phyloP scores from a whole-genome alignment of 2,329 filamentous ascomycete genomes.

The Seiridium cupressi region DNA sequence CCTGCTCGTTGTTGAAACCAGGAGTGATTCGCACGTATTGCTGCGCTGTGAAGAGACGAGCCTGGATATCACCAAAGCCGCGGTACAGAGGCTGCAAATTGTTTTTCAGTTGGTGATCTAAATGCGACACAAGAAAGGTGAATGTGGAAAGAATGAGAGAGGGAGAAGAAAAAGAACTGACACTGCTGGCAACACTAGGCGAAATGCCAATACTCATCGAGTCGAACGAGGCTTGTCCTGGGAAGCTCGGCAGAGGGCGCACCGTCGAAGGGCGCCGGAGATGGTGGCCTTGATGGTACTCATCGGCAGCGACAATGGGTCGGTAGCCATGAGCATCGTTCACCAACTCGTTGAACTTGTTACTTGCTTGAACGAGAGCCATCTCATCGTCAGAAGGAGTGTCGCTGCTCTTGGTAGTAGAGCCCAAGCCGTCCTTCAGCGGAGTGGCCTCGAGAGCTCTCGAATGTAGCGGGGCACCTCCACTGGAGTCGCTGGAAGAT shows the following conservation, averaged over 20 bases:
- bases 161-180: background rate
- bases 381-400: conserved; percentile 17
- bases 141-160: background rate
- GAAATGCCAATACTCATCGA: background rate
- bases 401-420: background rate
- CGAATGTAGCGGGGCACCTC: conserved; percentile 15
- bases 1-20: conserved; percentile 13
- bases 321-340: background rate
- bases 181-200: background rate
- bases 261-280: background rate
- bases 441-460: conserved; percentile 9
- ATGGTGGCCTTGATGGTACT: background rate
- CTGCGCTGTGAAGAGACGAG: conserved; percentile 15
- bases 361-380: conserved; percentile 18
- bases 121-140: background rate
- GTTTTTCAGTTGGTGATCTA: background rate
- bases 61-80: conserved; percentile 11
- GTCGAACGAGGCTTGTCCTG: background rate
- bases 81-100: conserved; percentile 1
- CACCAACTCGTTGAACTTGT: conserved; percentile 4
- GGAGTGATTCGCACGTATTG: conserved; percentile 19
- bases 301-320: background rate
- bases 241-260: conserved; percentile 4
- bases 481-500: conserved; percentile 15
- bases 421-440: background rate